Base-by-base conservation (phyloP, 495 filamentous ascomycete species). In the Podospora pseudopauciseta region DNA sequence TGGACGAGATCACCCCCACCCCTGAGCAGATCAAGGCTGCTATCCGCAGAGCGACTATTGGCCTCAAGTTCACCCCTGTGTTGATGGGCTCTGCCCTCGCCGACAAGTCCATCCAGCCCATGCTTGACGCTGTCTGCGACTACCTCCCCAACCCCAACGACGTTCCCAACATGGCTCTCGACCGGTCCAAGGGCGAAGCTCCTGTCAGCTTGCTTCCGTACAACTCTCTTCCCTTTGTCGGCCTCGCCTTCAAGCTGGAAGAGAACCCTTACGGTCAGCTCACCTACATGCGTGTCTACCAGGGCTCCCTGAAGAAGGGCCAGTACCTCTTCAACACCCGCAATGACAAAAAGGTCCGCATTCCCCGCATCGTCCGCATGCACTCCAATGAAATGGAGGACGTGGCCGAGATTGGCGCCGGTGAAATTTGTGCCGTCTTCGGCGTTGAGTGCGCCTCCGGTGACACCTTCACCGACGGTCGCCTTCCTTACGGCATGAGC, bases 371-470 rank as follows among this genome's bases (percentile, higher is more conserved):
- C 74, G 96, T 99, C 60, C 91, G 96, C 59, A 99, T 99, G 96
- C 96, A 99, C 84, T 97, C 93, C 39, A 97, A 98, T 76, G 96
- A 99, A 76, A 95, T 99, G 96, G 96, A 98, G 80, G 96, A 99
- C 71, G 91, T 96, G 16, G 81, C 76, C 60, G 94, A 97, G 76
- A 90, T 99, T 62, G 91, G 92, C 57, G 93, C 96, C 54, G 96
- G 96, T 74, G 96, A 99, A 76, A 98, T 99, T 65, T 98, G 96
- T 75, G 96, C 96, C 63, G 94, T 99, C 65, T 99, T 99, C 76
- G 96, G 96, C 76, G 90, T 99, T 64, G 96, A 99, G 68, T 99
- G 96, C 80, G 93, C 96, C 23, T 97, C 94, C 44, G 96, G 96
- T 72, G 96, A 99, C 75, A 97, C 94, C 30, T 99, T 99, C 84